Evolutionary conservation across 495 filamentous ascomycete species (phyloP), one percentile per base, ranked within the genome.

Genomic region (Talaromyces borbonicus): DNA sequence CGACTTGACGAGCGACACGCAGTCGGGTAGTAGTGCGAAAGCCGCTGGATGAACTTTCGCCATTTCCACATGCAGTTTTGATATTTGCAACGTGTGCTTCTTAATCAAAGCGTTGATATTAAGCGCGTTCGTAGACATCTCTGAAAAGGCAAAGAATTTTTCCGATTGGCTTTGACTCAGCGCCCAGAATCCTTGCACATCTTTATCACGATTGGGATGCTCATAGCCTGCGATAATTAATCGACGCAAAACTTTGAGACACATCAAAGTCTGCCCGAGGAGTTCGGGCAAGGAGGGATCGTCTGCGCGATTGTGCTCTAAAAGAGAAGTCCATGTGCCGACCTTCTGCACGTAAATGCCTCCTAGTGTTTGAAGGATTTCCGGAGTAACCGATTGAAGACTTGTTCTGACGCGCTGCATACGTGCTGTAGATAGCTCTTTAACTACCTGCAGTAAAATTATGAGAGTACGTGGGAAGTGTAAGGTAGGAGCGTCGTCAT

Each of bases 31-130:
- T 9, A 85, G 62, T 0, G 81, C 81, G 63, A 95, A 97, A 22
- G 85, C 81, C 4, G 81, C 80, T 8, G 88, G 81, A 55, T 90
- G 87, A 8, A 62, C 58, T 40, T 71, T 71, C 4, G 82, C 77
- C 83, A 96, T 90, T 31, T 88, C 79, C 18, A 92, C 68, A 60
- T 96, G 90, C 7, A 97, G 69, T 63, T 98, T 97, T 8, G 90
- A 80, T 37, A 95, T 79, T 57, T 95, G 90, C 40, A 93, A 56
- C 6, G 93, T 66, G 49, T 96, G 90, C 53, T 89, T 89, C 50
- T 85, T 84, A n/a, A 93, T 63, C 23, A 81, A 50, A 19, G 67
- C 61, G 19, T 63, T 59, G 7, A 69, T 54, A 23, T 61, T 54
- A 4, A 58, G 56, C n/a, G 58, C 20, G 49, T 42, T 50, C 6